These are phyloP conservation scores for Coniophora puteana DNA, from an alignment of 1,284 basidiomycete genomes.

Conservation along the genomic window DNA sequence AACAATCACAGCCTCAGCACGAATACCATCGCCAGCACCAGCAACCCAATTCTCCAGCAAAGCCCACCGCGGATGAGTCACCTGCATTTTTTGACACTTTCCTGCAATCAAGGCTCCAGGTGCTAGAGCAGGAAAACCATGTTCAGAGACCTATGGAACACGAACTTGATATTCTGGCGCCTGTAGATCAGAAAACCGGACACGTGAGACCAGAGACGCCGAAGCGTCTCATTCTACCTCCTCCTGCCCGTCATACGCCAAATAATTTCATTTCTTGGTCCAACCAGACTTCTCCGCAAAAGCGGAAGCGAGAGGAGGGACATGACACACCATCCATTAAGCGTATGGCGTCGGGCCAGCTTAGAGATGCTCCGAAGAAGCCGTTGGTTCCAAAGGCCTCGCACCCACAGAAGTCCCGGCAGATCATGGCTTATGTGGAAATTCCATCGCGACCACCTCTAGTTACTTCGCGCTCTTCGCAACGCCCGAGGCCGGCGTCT, in stretches of 20 bases:
- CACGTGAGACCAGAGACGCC: too few species aligned
- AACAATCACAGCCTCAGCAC: too few species aligned
- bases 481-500: slow-evolving; percentile 19
- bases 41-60: slow-evolving; percentile 34
- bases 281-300: slow-evolving; percentile 55
- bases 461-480: slow-evolving; percentile 32
- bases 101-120: slow-evolving; percentile 47
- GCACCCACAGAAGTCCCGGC: too few species aligned
- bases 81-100: slow-evolving; percentile 59
- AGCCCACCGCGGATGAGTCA: slow-evolving; percentile 61
- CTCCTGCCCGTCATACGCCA: too few species aligned
- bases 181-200: too few species aligned
- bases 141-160: too few species aligned
- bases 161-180: too few species aligned
- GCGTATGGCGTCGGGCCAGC: slow-evolving; percentile 40
- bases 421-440: slow-evolving; percentile 53
- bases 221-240: too few species aligned
- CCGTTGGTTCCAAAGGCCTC: too few species aligned
- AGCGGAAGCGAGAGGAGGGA: slow-evolving; percentile 43
- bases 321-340: slow-evolving; percentile 48
- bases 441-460: slow-evolving; percentile 45
- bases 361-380: background rate
- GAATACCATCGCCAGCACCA: slow-evolving; percentile 28
- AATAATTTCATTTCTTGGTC: too few species aligned
- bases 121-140: too few species aligned